Evolutionary conservation across 1,139 yeast genomes (phyloP), one percentile per base, ranked within the genome.

Genomic region (Yarrowia galli): DNA sequence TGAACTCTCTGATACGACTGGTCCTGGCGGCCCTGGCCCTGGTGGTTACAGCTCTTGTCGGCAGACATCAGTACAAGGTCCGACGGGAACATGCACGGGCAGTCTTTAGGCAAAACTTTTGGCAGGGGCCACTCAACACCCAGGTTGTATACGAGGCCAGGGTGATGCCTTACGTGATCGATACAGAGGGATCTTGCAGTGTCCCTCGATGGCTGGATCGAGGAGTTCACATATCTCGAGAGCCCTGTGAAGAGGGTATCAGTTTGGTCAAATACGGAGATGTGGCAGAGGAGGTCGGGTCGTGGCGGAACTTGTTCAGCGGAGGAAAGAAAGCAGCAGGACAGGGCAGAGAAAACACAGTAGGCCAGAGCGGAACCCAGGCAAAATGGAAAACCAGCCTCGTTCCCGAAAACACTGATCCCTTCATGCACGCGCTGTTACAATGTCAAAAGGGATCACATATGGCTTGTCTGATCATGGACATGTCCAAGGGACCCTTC

Each of bases 91-190:
- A 7, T 10, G 10, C 10, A 28, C 32, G 9, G 9, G 32, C 6
- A 28, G 9, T 10, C 32, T 28, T 28, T 28, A 7, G 32, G 32
- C 32, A 28, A 3, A 13, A 22, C 46, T 16, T 54, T 23, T 7
- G 16, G 23, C n/a, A 7, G 6, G 61, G 61, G 1, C 32, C 32
- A 3, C 3, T 56, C 36, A 56, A 56, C 38, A 42, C 38, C 2
- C 36, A 15, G 6, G 18, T 56, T n/a, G 48, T 56, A 7, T 56
- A 56, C 22, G 18, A 23, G 9, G 48, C 63, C 18, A 16, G 63
- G 6, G 38, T 56, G 38, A 56, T 56, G 63, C 63, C 63, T 13
- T 56, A 56, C 36, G 42, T 56, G 7, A 40, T 38, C 10, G 63
- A 56, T 25, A n/a, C 43, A 2, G 32, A 18, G 12, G 22, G 53